Evolutionary conservation across 2,329 filamentous ascomycete genomes (phyloP), one percentile per base, ranked within the genome.

Genomic region (Ceratocystis eucalypticola): DNA sequence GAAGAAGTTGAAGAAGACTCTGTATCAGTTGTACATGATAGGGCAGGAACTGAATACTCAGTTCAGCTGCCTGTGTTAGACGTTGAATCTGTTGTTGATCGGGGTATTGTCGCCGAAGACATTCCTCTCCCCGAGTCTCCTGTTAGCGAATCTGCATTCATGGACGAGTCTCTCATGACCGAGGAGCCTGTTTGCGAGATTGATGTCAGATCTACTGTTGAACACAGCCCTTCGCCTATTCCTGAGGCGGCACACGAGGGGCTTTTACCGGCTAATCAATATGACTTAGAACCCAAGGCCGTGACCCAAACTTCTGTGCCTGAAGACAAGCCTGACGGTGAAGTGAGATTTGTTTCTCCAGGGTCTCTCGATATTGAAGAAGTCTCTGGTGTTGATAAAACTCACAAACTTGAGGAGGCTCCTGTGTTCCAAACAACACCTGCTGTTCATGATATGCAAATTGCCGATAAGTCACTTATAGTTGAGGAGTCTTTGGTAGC

Each of bases 1-100:
- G 61, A 62, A 17, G 61, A 33, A n/a, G 46, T 44, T 41, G 62
- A 64, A 44, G 62, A 55, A 33, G 62, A 25, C 46, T 37, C 46
- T 12, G 3, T 25, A 12, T 33, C 55, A n/a, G 28, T n/a, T 6
- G 10, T 25, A n/a, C 15, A 33, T 8, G 55, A 37, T 4, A 17
- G 7, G 0, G 3, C 33, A n/a, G 55, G n/a, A 2, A 8, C 4
- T 8, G 55, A 5, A 30, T n/a, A 3, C 8, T 15, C 20, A 15
- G 7, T 2, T 17, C 25, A 20, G n/a, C 1, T 20, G 17, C 7
- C 22, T 15, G 2, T 12, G 3, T 2, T 30, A 3, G 53, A 30
- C 0, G 53, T 7, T 28, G 5, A 57, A 15, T 15, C 10, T 15
- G 17, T 30, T 57, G 25, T n/a, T 57, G 5, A 57, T 25, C 22